Base-by-base conservation (phyloP, 2,329 filamentous ascomycete genomes). In the Cytospora chrysosperma region DNA sequence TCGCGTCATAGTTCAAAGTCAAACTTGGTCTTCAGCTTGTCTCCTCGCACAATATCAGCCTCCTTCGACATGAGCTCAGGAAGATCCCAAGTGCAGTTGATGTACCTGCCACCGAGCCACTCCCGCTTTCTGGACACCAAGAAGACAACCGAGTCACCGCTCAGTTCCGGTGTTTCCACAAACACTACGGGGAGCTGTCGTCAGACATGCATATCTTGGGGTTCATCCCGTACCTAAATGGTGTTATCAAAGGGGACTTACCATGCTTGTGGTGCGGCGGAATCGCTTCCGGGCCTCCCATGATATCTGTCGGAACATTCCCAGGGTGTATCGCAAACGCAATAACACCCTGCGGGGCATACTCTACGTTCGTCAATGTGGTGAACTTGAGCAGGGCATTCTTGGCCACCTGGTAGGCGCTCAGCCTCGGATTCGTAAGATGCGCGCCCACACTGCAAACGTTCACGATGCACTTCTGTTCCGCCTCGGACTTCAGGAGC, bases 321-420 rank as follows among this genome's bases (percentile, higher is more conserved):
- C 72, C 77, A 1, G 78, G 77, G 68, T 81, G 76, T 0, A 81
- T 59, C 2, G 72, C 70, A 55, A 77, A 78, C 6, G 76, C 73
- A 19, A 79, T 52, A 3, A 82, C 57, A 3, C 79, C 79, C 65
- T 81, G 43, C 52, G 75, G 68, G 3, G 68, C 73, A 67, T 83
- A 80, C 53, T 85, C 84, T 0, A 70, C 71, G 47, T 75, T 73
- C 10, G 83, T 65, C 65, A 78, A 81, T 68, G 86, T 82, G 1
- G 78, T 80, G 52, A 86, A 75, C 13, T 81, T 74, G 19, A 79
- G 68, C 28, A 83, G 66, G 3, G 82, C 83, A 34, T 84, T 72
- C 69, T 86, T 85, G 43, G 74, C 75, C 2, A 75, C 75, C 62
- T 78, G 74, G 66, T 86, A 86, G 2, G 75, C 74, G 37, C 77